Evolutionary conservation across 2,329 filamentous ascomycete genomes (phyloP).

Genomic region (Penicillium verrucosum): DNA sequence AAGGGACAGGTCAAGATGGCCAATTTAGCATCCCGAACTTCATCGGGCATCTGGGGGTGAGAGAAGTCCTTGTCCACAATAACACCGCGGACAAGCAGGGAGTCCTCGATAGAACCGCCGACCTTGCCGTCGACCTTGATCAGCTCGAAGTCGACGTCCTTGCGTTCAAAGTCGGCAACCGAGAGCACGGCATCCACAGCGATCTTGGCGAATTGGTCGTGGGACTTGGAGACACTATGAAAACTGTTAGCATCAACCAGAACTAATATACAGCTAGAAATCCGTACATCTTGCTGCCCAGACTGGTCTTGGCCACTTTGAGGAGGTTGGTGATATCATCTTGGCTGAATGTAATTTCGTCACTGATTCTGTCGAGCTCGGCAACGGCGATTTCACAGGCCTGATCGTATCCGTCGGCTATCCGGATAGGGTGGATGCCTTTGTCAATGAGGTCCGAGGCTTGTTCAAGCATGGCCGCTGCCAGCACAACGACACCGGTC

Average conservation of each 20-base stretch:
- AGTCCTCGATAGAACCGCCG: slow-evolving; percentile 88
- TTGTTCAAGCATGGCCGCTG: slow-evolving; percentile 91
- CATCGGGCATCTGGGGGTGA: slow-evolving; percentile 96
- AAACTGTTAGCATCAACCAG: slow-evolving; percentile 15
- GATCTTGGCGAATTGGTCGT: slow-evolving; percentile 97
- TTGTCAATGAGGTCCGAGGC: slow-evolving; percentile 98
- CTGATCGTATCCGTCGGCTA: slow-evolving; percentile 96
- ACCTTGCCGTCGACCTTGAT: slow-evolving; percentile 99
- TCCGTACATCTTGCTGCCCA: slow-evolving; percentile 85
- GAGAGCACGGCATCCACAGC: slow-evolving; percentile 95
- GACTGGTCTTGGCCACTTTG: slow-evolving; percentile 90
- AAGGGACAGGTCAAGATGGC: slow-evolving; percentile 97
- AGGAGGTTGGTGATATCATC: slow-evolving; percentile 80
- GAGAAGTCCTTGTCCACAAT: slow-evolving; percentile 99
- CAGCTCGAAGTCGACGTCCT: slow-evolving; percentile 96
- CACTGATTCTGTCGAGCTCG: slow-evolving; percentile 89
- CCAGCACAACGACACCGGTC: slow-evolving; percentile 93
- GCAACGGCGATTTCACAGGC: slow-evolving; percentile 94
- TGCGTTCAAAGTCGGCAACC: slow-evolving; percentile 91
- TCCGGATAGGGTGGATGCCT: slow-evolving; percentile 97
- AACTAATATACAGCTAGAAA: neutral
- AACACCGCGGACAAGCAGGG: slow-evolving; percentile 91
- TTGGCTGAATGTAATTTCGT: slow-evolving; percentile 79
- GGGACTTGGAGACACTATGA: slow-evolving; percentile 79
- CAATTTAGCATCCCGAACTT: slow-evolving; percentile 92